Conservation (phyloP, 2,329 filamentous ascomycete species). For the Aspergillus novofumigatus region DNA sequence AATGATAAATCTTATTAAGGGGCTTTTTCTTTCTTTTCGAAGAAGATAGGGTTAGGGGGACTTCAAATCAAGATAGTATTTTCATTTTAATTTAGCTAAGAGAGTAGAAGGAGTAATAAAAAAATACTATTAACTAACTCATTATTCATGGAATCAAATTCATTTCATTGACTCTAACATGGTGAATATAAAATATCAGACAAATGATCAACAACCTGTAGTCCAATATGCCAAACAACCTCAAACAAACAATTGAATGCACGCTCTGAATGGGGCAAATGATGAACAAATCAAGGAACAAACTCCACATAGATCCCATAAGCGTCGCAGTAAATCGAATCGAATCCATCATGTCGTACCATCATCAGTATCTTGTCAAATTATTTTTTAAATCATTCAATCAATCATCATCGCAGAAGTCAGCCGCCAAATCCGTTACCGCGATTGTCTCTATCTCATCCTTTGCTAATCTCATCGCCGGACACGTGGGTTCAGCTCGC, state of each 20-base stretch:
- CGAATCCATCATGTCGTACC: background rate
- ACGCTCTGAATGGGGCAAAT: background rate
- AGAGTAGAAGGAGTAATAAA: too few species aligned
- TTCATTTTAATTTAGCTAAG: too few species aligned
- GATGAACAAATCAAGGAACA: background rate
- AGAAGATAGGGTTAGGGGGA: too few species aligned
- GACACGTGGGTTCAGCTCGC: background rate
- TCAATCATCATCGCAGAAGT: background rate
- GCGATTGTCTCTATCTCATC: background rate
- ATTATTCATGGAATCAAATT: background rate
- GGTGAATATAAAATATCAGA: background rate
- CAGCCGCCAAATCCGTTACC: background rate
- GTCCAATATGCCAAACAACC: background rate
- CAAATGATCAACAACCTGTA: background rate
- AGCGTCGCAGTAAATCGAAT: background rate
- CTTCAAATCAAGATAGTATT: too few species aligned
- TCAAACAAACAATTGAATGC: background rate
- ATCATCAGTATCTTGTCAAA: background rate
- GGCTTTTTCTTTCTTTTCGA: too few species aligned
- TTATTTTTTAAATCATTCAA: background rate
- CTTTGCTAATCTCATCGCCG: background rate
- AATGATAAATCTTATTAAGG: too few species aligned
- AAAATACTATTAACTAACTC: too few species aligned
- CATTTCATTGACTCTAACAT: background rate
- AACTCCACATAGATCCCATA: background rate